These are phyloP conservation scores for Pleurotus giganteus DNA, from an alignment of 768 basidiomycete genomes.

Conservation along the genomic window DNA sequence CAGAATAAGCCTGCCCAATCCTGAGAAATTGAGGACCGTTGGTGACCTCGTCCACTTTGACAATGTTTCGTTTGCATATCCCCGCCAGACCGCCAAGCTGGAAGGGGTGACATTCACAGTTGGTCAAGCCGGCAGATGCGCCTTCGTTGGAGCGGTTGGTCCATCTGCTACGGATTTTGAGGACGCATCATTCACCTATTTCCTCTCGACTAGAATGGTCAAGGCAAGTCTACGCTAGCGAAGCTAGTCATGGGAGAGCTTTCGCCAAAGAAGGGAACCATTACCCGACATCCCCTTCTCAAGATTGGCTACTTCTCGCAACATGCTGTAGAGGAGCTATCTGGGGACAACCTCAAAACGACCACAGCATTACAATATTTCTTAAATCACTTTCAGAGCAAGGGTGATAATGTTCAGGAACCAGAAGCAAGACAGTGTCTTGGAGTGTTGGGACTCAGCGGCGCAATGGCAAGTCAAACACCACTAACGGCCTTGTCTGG, in stretches of 20 bases:
- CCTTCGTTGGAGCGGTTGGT: conserved; percentile 34
- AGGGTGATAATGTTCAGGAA: conserved; percentile 33
- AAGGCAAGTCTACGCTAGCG: conserved; percentile 59
- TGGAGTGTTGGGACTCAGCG: conserved; percentile 41
- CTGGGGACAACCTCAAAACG: conserved; percentile 18
- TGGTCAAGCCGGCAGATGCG: conserved; percentile 34
- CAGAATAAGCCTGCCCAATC: conserved; percentile 28
- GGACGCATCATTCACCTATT: conserved; percentile 10
- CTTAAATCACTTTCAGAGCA: conserved; percentile 24
- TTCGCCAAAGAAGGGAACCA: conserved; percentile 31
- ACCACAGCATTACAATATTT: conserved; percentile 24
- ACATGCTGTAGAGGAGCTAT: conserved; percentile 56
- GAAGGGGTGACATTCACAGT: conserved; percentile 35
- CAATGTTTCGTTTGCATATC: conserved; percentile 33
- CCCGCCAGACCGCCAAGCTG: conserved; percentile 17
- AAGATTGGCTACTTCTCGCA: conserved; percentile 63
- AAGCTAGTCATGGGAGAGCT: conserved; percentile 35
- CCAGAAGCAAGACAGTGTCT: conserved; percentile 38
- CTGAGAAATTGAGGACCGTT: conserved; percentile 25
- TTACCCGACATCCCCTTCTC: conserved; percentile 50
- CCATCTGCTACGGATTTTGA: not conserved
- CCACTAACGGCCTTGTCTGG: conserved; percentile 49
- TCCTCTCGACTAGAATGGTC: conserved; percentile 39
- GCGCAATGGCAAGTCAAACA: conserved; percentile 40
- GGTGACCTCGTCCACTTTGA: conserved; percentile 31